These are phyloP conservation scores for Piper longum DNA, from an alignment of 164 flowering plant genomes.

Conservation along the genomic window DNA sequence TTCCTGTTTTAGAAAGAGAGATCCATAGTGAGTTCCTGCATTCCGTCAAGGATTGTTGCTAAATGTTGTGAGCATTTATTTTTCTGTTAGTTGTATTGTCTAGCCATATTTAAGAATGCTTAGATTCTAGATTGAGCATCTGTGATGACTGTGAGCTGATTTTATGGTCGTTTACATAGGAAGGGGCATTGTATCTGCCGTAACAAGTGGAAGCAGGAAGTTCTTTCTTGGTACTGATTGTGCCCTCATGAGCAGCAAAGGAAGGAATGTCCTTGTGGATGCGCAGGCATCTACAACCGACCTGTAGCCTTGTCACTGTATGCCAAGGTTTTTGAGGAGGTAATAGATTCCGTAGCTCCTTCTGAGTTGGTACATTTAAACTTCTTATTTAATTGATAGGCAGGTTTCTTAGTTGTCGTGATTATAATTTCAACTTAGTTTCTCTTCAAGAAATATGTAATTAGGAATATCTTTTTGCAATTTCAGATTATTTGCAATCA, in stretches of 20 bases:
- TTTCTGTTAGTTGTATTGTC: no score
- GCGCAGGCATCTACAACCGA: constrained; percentile 90
- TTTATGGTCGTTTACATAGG: constrained; percentile 27
- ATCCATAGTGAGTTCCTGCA: constrained; percentile 53
- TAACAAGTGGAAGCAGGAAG: constrained; percentile 73
- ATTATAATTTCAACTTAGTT: no score
- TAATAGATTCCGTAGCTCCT: constrained; percentile 5
- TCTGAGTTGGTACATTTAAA: neutral
- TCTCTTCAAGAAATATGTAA: neutral
- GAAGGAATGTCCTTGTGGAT: constrained; percentile 84
- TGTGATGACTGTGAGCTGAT: neutral
- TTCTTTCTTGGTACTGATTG: constrained; percentile 98
- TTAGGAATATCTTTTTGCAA: neutral
- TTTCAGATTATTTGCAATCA: no score
- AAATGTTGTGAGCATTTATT: no score
- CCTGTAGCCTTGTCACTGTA: constrained; percentile 79
- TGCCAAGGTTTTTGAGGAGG: constrained; percentile 96
- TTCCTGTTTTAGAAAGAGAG: constrained; percentile 95
- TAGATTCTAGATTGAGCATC: neutral
- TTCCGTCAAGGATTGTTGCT: no score
- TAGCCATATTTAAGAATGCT: no score
- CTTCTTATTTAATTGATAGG: no score
- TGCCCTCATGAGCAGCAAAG: constrained; percentile 77
- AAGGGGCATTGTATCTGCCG: constrained; percentile 80
- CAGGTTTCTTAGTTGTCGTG: no score